These are phyloP conservation scores for Paramecium caudatum DNA, from an alignment of 73 alveolate species.

Conservation along the genomic window DNA sequence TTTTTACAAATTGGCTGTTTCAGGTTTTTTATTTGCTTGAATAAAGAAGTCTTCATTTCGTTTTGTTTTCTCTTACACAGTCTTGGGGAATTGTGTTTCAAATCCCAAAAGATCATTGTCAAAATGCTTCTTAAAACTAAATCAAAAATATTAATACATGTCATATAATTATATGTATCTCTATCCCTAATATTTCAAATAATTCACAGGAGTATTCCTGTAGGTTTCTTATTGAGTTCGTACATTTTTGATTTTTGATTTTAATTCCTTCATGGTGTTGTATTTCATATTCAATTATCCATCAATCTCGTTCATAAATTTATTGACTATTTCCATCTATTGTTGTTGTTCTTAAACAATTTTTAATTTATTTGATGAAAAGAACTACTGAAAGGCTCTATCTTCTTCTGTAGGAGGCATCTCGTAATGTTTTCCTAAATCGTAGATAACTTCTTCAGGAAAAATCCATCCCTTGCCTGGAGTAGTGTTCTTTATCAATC, in stretches of 20 bases:
- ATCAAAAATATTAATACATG: not conserved
- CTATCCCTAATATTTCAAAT: slow-evolving; percentile 23
- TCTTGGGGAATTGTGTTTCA: not conserved
- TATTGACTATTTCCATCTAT: not conserved
- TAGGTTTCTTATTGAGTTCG: not conserved
- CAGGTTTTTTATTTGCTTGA: not conserved
- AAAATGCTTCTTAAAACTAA: slow-evolving; percentile 4
- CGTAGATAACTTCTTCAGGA: not conserved
- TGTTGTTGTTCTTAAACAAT: not conserved
- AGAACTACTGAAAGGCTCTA: slow-evolving; percentile 5
- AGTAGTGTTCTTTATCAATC: slow-evolving; percentile 44
- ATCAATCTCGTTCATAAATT: slow-evolving; percentile 20
- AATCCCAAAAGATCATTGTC: slow-evolving; percentile 14
- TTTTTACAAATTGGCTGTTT: not conserved
- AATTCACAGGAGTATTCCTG: slow-evolving; percentile 32
- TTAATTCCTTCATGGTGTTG: not conserved
- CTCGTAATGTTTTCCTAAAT: slow-evolving; percentile 43
- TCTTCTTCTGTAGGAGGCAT: slow-evolving; percentile 33
- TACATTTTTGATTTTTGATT: not conserved
- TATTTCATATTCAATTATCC: slow-evolving; percentile 18
- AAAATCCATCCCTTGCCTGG: not conserved
- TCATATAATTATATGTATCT: slow-evolving; percentile 22
- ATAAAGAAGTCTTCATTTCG: slow-evolving; percentile 31
- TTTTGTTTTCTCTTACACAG: not conserved
- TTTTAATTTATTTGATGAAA: not conserved